Conservation (phyloP, 1,284 basidiomycete genomes). For the Fomitiporia mediterranea region DNA sequence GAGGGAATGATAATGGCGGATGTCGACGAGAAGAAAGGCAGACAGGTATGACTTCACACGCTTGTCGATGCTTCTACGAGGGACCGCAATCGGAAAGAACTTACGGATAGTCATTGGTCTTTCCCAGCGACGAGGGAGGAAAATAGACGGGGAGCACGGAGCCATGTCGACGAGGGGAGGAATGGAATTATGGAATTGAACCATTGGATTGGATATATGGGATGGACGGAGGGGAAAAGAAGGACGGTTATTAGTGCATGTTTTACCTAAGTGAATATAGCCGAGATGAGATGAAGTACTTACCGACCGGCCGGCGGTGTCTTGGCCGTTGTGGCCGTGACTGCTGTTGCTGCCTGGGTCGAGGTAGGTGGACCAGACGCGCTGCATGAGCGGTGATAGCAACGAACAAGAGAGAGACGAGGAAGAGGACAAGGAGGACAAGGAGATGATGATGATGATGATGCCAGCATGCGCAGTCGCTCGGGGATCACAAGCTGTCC, state of each 20-base stretch:
- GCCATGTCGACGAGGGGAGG: too few species aligned
- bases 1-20: not conserved
- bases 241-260: too few species aligned
- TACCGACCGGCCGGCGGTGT: not conserved
- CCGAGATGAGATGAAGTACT: not conserved
- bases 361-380: constrained; percentile 18
- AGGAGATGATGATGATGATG: too few species aligned
- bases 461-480: too few species aligned
- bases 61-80: not conserved
- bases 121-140: not conserved
- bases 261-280: not conserved
- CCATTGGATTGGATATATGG: too few species aligned
- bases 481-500: too few species aligned
- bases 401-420: not conserved
- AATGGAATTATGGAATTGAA: too few species aligned
- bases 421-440: not conserved
- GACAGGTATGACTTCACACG: not conserved
- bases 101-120: constrained; percentile 11
- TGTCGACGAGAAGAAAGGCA: not conserved
- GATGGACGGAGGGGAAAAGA: too few species aligned
- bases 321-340: not conserved
- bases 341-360: not conserved
- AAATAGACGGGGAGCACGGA: too few species aligned
- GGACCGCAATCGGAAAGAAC: not conserved
- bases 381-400: constrained; percentile 9